Conservation (phyloP, 345 rosid species). For the Eucalyptus pauciflora region DNA sequence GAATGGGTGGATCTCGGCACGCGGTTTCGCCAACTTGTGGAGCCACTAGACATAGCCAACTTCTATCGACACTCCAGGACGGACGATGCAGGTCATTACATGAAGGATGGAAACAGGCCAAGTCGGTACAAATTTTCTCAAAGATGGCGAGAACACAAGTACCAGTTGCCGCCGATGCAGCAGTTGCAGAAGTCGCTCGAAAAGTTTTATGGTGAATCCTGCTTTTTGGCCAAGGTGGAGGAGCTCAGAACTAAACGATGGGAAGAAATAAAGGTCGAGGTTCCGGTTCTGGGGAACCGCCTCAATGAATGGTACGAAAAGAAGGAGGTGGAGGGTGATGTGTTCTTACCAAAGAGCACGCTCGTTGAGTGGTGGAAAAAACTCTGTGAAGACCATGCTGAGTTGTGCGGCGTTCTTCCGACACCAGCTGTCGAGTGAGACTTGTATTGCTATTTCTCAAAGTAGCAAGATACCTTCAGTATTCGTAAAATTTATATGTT, state of each 20-base stretch:
- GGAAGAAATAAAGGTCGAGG: not conserved
- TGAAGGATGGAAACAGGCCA: conserved; percentile 42
- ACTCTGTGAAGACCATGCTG: not conserved
- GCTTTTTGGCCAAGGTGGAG: conserved; percentile 77
- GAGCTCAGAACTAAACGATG: conserved; percentile 18
- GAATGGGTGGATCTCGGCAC: conserved; percentile 40
- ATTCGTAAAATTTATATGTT: fast-evolving
- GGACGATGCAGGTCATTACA: conserved; percentile 67
- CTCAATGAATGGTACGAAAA: not conserved
- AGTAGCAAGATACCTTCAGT: fast-evolving
- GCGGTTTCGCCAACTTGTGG: conserved; percentile 34
- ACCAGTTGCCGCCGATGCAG: not conserved
- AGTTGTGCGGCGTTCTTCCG: not conserved
- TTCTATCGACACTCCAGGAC: conserved; percentile 67
- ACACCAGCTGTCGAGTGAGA: fast-evolving
- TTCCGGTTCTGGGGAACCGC: not conserved
- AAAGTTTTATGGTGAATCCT: conserved; percentile 13
- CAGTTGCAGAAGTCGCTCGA: not conserved
- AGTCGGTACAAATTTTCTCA: conserved; percentile 50
- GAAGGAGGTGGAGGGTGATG: not conserved
- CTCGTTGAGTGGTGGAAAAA: not conserved
- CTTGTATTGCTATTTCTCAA: not conserved
- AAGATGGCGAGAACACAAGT: conserved; percentile 43
- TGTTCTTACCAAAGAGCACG: not conserved
- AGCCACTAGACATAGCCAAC: conserved; percentile 74